A percentile compares a stretch with the other conserved stretches of the same genome.
Conservation (phyloP, 768 basidiomycete species). For the Pholiota microspora region DNA sequence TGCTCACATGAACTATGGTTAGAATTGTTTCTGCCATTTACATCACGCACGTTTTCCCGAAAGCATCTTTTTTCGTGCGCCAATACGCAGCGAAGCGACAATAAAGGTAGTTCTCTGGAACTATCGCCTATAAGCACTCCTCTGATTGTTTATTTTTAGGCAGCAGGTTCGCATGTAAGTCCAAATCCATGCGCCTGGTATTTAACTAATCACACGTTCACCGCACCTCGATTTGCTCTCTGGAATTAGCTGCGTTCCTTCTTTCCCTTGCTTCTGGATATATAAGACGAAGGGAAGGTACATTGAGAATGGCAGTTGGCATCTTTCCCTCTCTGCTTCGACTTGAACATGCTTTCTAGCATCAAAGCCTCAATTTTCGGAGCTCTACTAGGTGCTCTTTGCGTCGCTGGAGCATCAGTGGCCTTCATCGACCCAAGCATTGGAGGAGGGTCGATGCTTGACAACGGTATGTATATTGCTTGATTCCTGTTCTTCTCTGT, state of each 20-base stretch:
- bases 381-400: neutral
- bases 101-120: neutral
- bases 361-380: conserved; percentile 8
- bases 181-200: neutral
- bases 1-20: neutral
- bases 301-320: neutral
- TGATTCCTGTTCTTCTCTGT: too few relatives aligned
- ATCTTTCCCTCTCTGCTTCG: neutral
- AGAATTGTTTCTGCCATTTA: neutral
- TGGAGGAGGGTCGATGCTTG: conserved; percentile 65
- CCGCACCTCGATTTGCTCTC: neutral
- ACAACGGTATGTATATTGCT: too few relatives aligned
- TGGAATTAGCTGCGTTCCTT: neutral
- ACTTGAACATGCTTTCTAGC: conserved; percentile 8
- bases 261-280: conserved; percentile 3
- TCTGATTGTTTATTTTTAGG: neutral
- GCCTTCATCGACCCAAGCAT: conserved; percentile 42
- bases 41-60: conserved; percentile 4
- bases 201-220: conserved; percentile 4
- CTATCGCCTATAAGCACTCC: neutral
- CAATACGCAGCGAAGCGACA: neutral
- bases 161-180: conserved; percentile 1
- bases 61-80: neutral
- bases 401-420: conserved; percentile 13
- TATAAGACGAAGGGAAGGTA: neutral